Evolutionary conservation across 345 rosid species (phyloP).

Genomic region (Lenwebbia sp.): DNA sequence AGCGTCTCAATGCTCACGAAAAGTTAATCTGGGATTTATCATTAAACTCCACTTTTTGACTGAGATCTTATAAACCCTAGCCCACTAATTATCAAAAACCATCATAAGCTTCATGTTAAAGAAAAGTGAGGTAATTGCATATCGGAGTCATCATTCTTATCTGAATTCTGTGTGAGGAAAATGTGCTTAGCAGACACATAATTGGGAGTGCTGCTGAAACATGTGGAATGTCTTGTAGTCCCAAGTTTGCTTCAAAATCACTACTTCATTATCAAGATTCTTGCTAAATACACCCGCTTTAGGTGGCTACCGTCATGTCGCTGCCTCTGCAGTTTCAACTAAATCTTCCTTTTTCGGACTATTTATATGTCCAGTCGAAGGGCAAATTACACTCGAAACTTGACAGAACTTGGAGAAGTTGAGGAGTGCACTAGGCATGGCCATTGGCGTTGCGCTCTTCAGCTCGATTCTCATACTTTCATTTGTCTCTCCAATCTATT

Average conservation of each 20-base stretch:
- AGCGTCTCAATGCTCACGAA: not conserved
- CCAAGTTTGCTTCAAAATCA: constrained; percentile 2
- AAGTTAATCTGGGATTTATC: not conserved
- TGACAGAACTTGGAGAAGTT: not conserved
- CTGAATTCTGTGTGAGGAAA: not conserved
- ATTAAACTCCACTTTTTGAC: not conserved
- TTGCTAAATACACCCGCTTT: not conserved
- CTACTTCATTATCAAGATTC: constrained; percentile 39
- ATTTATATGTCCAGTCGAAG: not conserved
- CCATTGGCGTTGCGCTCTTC: not conserved
- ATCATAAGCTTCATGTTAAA: not conserved
- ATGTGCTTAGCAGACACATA: not conserved
- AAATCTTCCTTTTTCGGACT: not conserved
- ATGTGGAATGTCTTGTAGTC: not conserved
- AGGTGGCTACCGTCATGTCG: not conserved
- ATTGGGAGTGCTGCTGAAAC: not conserved
- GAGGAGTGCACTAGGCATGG: not conserved
- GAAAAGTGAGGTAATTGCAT: not conserved
- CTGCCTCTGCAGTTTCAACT: not conserved
- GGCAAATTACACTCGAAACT: not conserved
- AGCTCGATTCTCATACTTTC: not conserved
- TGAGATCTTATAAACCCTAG: not conserved
- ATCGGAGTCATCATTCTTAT: not conserved
- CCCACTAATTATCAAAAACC: not conserved
- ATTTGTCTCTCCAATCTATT: constrained; percentile 2